Evolutionary conservation across 1,284 basidiomycete species (phyloP).

Genomic region (Cutaneotrichosporon cutaneum): DNA sequence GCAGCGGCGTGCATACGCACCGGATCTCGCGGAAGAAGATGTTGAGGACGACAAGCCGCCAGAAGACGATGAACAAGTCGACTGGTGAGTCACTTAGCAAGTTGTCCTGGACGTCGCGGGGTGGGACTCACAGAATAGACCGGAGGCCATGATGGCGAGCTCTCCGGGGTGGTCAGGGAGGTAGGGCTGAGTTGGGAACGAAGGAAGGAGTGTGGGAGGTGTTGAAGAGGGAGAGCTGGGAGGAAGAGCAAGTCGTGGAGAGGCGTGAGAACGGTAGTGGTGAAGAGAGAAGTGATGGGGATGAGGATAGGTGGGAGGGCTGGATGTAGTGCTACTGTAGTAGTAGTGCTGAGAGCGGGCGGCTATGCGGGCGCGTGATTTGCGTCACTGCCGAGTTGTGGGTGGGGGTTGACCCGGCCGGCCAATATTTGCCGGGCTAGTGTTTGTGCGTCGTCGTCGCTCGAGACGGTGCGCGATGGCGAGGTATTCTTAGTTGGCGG

Average conservation of each 20-base stretch:
- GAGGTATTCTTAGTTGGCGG: not conserved
- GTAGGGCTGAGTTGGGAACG: not conserved
- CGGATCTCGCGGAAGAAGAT: conserved; percentile 98
- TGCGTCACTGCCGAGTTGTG: not conserved
- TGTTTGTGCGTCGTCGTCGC: not conserved
- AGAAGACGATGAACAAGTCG: conserved; percentile 51
- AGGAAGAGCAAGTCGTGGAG: not conserved
- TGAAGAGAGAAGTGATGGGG: not conserved
- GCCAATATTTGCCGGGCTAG: conserved; percentile 6
- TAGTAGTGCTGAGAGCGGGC: too few relatives aligned
- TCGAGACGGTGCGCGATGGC: not conserved
- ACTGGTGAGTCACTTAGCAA: conserved; percentile 28
- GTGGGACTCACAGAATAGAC: conserved; percentile 5
- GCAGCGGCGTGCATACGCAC: conserved; percentile 24
- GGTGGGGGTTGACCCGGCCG: not conserved
- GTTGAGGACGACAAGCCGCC: conserved; percentile 75
- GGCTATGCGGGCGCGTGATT: too few relatives aligned
- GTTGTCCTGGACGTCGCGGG: not conserved
- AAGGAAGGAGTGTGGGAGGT: conserved; percentile 6
- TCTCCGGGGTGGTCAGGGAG: not conserved
- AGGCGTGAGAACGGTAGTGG: not conserved
- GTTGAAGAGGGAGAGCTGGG: not conserved
- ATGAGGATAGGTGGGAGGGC: not conserved
- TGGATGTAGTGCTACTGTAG: too few relatives aligned
- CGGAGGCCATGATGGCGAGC: not conserved